Base-by-base conservation (phyloP, 129 eudicot species). In the Scalesia atractyloides region DNA sequence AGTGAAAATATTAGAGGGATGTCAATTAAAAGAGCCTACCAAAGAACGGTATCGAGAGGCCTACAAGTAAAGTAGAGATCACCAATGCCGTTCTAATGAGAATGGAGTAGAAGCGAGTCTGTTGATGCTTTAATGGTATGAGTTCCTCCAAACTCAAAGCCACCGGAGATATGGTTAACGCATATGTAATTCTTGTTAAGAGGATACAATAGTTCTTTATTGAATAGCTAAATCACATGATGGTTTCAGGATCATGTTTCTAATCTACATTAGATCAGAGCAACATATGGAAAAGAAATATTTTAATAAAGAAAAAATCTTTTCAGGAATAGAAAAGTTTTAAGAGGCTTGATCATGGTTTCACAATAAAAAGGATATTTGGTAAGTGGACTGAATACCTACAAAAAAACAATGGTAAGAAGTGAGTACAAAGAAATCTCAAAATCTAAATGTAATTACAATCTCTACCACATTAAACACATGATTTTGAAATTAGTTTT, bases 341-440 rank as follows among this genome's bases (percentile, higher is more conserved):
- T 53, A 16, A 53, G 20, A 22, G 49, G 39, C 11, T 63, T 46
- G 26, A 69, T 63, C 14, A 57, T 57, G 44, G 66, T 66, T 58
- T 67, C 24, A 41, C 46, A 41, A 4, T n/a, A 10, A 81, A 77
- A 90, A 91, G 97, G 97, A 91, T 91, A 91, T 88, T 91, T 91
- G 57, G 97, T 91, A 74, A 91, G 79, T 70, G 97, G 97, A 86
- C 83, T 91, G 61, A 91, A 86, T 30, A 91, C 92, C 97, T 91
- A 87, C 86, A 86, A 66, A 75, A 77, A 47, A 73, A 79, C 7
- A 61, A 63, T 50, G 14, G 73, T 39, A 44, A 43, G 17, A 16
- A 17, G 17, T 66, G 49, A 75, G 79, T 75, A 51, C 57, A 66
- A 20, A 49, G 46, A 33, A 26, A 72, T 63, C 60, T 44, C 1